Percentiles rank a stretch among this genome's conserved stretches.
phyloP scores from a whole-genome alignment of 108 stramenopile genomes.

The Cyclotella kingstonii region DNA sequence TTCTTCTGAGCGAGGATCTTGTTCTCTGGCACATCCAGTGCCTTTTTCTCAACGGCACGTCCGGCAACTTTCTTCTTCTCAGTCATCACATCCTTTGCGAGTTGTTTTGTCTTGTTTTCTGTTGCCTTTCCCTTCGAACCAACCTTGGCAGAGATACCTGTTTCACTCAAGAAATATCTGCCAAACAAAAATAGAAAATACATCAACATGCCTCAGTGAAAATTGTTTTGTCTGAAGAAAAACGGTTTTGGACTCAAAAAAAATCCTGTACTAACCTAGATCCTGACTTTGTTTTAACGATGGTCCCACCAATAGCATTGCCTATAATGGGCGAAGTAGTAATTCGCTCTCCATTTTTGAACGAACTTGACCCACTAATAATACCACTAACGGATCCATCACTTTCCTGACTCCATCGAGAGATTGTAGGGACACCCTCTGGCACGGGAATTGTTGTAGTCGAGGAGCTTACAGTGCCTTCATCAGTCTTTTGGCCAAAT shows the following conservation, averaged over 20 bases:
- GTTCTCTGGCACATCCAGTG: slow-evolving; percentile 4
- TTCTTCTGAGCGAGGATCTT: slow-evolving; percentile 15
- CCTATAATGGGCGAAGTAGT: slow-evolving; percentile 47
- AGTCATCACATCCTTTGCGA: slow-evolving; percentile 7
- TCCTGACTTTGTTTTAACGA: slow-evolving; percentile 41
- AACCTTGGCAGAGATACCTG: slow-evolving; percentile 16
- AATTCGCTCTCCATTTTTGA: slow-evolving; percentile 43
- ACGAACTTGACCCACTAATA: slow-evolving; percentile 34
- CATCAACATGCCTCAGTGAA: too few relatives aligned
- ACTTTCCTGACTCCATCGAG: slow-evolving; percentile 54
- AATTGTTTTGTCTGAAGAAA: background rate
- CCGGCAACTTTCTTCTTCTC: too few relatives aligned
- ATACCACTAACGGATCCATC: slow-evolving; percentile 57
- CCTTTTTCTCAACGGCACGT: slow-evolving; percentile 10
- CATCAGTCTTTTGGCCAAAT: slow-evolving; percentile 19
- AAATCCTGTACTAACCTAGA: slow-evolving; percentile 14
- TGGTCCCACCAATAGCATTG: slow-evolving; percentile 26
- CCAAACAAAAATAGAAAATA: too few relatives aligned
- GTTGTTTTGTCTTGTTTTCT: slow-evolving; percentile 5
- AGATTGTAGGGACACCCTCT: slow-evolving; percentile 35
- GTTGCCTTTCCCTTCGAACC: slow-evolving; percentile 7
- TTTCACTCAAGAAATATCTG: slow-evolving; percentile 46
- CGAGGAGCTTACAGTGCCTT: slow-evolving; percentile 2
- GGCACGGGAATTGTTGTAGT: slow-evolving; percentile 13
- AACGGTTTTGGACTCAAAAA: background rate